Evolutionary conservation across 2,329 filamentous ascomycete genomes (phyloP), one percentile per base, ranked within the genome.

Genomic region (Hymenoscyphus fraxineus): DNA sequence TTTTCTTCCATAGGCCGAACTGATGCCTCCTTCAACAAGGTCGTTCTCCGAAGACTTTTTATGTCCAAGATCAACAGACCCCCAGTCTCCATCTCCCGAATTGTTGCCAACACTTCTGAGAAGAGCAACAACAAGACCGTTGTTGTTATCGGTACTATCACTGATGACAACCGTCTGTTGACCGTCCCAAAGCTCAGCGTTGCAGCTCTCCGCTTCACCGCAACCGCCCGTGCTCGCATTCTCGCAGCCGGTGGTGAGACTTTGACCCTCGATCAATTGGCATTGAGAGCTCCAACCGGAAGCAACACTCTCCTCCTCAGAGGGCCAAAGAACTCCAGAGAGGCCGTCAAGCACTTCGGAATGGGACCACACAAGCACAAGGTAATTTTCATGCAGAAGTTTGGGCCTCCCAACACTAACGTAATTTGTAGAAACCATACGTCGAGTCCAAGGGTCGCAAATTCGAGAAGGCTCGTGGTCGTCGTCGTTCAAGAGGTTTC

Each of bases 301-400:
- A 88, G 89, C 84, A 97, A 98, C 89, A 98, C 95, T 72, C 86
- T 99, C 76, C 89, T 98, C 77, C 90, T 99, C 80, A 92, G 95
- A 81, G 95, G 95, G 72, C 93, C 95, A 81, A 99, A 97, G 92
- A 98, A 98, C 84, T 81, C 92, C 76, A 90, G 95, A 79, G 95
- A 99, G 88, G 92, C 95, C 70, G 85, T 98, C 81, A 98, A 96
- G 91, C 96, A 99, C 86, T 99, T 99, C 80, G 95, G 96, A 79
- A 91, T 99, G 76, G 96, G 95, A 73, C 95, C 95, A 73, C 95
- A 99, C 88, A 93, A 88, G 82, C 85, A 96, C 90, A 99, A 98
- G 91, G 91, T 92, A 80, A 73, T 84, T 19, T 79, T 72, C 83
- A 13, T 39, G n/a, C 3, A 38, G 6, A 31, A 32, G 31, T 6